phyloP scores from a whole-genome alignment of 1,284 basidiomycete species.

The Moesziomyces aphidis region DNA sequence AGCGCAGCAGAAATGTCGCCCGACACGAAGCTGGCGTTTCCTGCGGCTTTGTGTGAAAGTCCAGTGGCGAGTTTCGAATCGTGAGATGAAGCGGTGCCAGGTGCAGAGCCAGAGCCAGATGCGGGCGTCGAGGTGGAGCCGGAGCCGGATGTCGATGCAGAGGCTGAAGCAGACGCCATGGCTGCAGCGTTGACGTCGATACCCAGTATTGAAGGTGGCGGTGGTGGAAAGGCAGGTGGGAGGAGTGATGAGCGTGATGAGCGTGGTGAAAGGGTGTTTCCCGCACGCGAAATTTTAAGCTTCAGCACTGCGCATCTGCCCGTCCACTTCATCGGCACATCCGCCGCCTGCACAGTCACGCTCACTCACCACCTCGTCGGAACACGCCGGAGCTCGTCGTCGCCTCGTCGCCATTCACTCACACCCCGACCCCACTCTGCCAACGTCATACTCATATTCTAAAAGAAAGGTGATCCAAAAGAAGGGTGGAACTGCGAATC shows the following conservation, averaged over 20 bases:
- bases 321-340: too few species aligned
- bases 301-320: too few species aligned
- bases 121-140: background rate
- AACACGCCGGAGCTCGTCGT: too few species aligned
- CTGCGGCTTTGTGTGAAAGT: constrained; percentile 18
- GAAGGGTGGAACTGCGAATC: background rate
- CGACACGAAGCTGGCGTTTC: constrained; percentile 16
- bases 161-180: constrained; percentile 1
- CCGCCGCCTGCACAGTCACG: too few species aligned
- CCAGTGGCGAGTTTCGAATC: constrained; percentile 11
- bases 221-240: background rate
- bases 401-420: too few species aligned
- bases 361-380: too few species aligned
- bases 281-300: too few species aligned
- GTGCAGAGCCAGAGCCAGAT: background rate
- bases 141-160: background rate
- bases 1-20: constrained; percentile 23
- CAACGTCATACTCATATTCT: too few species aligned
- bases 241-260: constrained; percentile 2
- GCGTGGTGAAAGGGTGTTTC: too few species aligned
- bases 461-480: background rate
- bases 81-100: background rate
- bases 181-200: constrained; percentile 2
- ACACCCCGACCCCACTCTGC: too few species aligned
- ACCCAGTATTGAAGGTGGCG: constrained; percentile 3